phyloP scores from a whole-genome alignment of 2,329 filamentous ascomycete genomes.

The Monosporascus sp. region DNA sequence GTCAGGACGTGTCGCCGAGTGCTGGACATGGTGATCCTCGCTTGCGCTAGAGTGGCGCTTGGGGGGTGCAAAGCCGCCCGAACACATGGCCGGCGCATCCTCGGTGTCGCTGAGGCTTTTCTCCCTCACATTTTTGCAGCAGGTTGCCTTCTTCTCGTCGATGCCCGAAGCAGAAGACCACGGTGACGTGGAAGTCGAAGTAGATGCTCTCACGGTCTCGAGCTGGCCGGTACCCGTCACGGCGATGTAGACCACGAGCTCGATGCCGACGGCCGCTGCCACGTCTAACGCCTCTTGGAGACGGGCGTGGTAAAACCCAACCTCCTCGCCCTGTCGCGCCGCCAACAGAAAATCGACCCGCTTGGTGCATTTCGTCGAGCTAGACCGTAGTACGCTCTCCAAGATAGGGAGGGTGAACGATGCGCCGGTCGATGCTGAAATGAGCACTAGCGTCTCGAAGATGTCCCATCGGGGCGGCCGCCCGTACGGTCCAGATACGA shows the following conservation, averaged over 20 bases:
- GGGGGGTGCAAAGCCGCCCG: constrained; percentile 1
- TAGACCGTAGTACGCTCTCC: constrained; percentile 43
- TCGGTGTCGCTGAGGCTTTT: constrained; percentile 18
- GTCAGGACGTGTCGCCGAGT: constrained; percentile 43
- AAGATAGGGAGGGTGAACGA: constrained; percentile 57
- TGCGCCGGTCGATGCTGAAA: constrained; percentile 58
- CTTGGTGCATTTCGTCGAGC: constrained; percentile 40
- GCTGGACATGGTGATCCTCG: constrained; percentile 35
- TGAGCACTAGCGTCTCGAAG: constrained; percentile 54
- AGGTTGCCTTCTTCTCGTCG: constrained; percentile 17
- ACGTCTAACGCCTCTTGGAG: constrained; percentile 39
- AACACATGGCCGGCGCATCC: constrained; percentile 10
- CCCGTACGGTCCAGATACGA: constrained; percentile 53
- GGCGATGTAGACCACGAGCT: constrained; percentile 47
- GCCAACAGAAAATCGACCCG: constrained; percentile 49
- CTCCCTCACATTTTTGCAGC: constrained; percentile 2
- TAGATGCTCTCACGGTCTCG: constrained; percentile 5
- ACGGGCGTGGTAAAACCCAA: constrained; percentile 49
- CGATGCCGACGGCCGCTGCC: constrained; percentile 39
- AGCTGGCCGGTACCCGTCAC: constrained; percentile 38
- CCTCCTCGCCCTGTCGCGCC: constrained; percentile 46
- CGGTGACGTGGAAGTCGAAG: constrained; percentile 8
- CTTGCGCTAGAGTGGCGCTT: constrained; percentile 19
- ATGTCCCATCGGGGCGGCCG: constrained; percentile 49
- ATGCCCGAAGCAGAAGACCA: constrained; percentile 10